Percentiles rank a stretch among this genome's conserved stretches.
phyloP scores from a whole-genome alignment of 805 yeast genomes.

The Pichia manshurica region DNA sequence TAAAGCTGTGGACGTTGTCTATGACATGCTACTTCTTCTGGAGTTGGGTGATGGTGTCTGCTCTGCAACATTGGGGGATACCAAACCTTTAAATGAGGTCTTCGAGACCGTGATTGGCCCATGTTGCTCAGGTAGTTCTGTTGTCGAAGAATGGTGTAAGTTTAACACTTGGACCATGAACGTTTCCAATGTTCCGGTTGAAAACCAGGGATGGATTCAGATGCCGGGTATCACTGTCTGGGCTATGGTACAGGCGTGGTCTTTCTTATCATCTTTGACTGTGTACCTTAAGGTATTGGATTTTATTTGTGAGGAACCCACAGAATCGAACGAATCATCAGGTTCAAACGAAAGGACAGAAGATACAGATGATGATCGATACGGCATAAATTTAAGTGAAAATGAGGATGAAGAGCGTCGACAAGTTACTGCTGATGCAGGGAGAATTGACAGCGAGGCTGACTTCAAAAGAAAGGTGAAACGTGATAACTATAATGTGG shows the following conservation, averaged over 20 bases:
- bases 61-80: slow-evolving; percentile 8
- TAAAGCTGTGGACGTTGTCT: slow-evolving; percentile 19
- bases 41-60: slow-evolving; percentile 37
- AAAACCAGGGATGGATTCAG: slow-evolving; percentile 39
- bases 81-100: slow-evolving; percentile 12
- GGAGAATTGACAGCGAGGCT: not conserved
- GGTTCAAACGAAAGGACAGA: not conserved
- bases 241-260: slow-evolving; percentile 5
- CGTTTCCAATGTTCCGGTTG: slow-evolving; percentile 18
- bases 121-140: slow-evolving; percentile 14
- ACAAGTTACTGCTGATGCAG: slow-evolving; percentile 5
- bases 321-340: not conserved
- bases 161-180: slow-evolving; percentile 15
- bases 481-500: slow-evolving; percentile 5
- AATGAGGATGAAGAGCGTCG: slow-evolving; percentile 8
- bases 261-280: slow-evolving; percentile 6
- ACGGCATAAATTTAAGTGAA: slow-evolving; percentile 1
- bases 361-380: not conserved
- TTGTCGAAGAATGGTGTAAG: slow-evolving; percentile 15
- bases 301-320: not conserved
- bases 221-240: slow-evolving; percentile 15
- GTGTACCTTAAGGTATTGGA: slow-evolving; percentile 3
- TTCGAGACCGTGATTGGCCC: slow-evolving; percentile 24
- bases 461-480: slow-evolving; percentile 9
- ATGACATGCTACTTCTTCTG: slow-evolving; percentile 30